Base-by-base conservation (phyloP, 1,139 yeast genomes). In the Blastobotrys raffinosifermentans region DNA sequence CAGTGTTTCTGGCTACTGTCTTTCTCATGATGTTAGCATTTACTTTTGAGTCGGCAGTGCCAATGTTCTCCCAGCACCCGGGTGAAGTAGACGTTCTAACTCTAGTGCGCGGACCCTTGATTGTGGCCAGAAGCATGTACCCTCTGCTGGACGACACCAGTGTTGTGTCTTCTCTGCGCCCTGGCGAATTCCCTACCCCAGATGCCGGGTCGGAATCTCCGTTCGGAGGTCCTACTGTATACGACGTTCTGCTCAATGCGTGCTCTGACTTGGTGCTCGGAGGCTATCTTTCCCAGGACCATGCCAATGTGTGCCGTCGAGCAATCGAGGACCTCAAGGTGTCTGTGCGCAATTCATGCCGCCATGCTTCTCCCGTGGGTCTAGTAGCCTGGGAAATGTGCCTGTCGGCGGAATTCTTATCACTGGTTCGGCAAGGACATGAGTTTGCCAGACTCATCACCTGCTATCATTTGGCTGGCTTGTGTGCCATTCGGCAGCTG, bases 1-100 rank as follows among this genome's bases (percentile, higher is more conserved):
- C 45, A 3, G 35, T 40, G 27, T 45, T 49, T 20, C 38, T 46
- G 4, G 35, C 44, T 14, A 38, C 47, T n/a, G 39, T 46, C 21
- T 47, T 50, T 26, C 37, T 49, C 17, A 47, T 48, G 52, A 43
- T 45, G 39, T 32, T 48, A 34, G 47, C 50, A 2, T 48, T 46
- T 37, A 41, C 48, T 2, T 47, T 50, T 33, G 47, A 42, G 15
- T 47, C 46, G 21, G 26, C 35, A 14, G 27, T 50, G 14, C 52
- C 52, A 14, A 18, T 47, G 13, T 26, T 46, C 2, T 37, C 47
- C 2, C 21, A 37, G 23, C 23, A 25, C 21, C 34, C 23, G 16
- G 40, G 36, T 23, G 40, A 38, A 17, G 38, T 47, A 23, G 54
- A 50, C 32, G 34, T 50, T 19, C 31, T 49, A 15, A 39, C 46